These are phyloP conservation scores for Coemansia reversa DNA, from an alignment of 192 early-diverging fungal species.

Conservation along the genomic window DNA sequence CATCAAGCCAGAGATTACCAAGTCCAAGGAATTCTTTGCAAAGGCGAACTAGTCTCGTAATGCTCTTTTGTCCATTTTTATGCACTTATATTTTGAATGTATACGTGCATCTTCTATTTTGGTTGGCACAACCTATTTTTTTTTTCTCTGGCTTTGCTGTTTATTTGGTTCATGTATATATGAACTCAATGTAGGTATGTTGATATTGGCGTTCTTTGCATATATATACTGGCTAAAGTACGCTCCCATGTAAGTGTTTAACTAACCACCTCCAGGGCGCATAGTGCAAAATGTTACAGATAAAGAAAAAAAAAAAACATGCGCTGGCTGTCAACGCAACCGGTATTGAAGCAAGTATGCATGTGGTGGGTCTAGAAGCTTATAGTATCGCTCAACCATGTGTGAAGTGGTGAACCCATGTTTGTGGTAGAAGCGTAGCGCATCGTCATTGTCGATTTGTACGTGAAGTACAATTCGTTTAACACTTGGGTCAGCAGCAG, in stretches of 20 bases:
- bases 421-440: conserved; percentile 78
- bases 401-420: conserved; percentile 66
- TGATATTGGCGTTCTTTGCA: no score
- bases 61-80: conserved; percentile 2
- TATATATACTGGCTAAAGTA: no score
- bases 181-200: no score
- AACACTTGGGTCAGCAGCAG: conserved; percentile 52
- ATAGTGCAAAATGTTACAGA: no score
- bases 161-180: no score
- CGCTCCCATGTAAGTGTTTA: no score
- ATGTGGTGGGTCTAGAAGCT: conserved; percentile 76
- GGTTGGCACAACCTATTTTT: no score
- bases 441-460: conserved; percentile 77
- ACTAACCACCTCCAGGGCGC: no score
- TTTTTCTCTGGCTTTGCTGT: no score
- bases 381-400: conserved; percentile 76
- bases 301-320: no score
- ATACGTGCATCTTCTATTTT: no score
- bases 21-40: conserved; percentile 71
- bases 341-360: conserved; percentile 65
- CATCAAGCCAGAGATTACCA: conserved; percentile 70
- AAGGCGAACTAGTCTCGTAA: conserved; percentile 27
- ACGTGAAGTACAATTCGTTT: conserved; percentile 77
- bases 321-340: conserved; percentile 6
- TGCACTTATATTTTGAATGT: no score